Base-by-base conservation (phyloP, 169 alveolate species). In the Cryptosporidium viatorum region DNA sequence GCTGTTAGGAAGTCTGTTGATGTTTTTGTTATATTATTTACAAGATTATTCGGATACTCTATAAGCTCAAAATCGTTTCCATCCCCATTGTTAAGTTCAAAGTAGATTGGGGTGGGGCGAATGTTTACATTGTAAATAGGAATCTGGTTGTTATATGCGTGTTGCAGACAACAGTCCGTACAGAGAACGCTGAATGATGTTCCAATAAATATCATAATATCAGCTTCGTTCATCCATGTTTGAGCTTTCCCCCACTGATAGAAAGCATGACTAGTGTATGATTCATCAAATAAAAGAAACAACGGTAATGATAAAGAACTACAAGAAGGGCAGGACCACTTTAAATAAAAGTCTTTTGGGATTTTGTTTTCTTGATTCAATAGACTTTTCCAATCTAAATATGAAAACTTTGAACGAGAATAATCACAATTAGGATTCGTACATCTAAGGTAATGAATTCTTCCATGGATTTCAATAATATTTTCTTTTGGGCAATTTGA, bases 171-270 rank as follows among this genome's bases (percentile, higher is more conserved):
- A 21, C 31, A 41, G 21, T 80, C 89, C 3, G 89, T 80, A n/a
- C 89, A 80, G 16, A 80, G 35, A 18, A 80, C 89, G 51, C 89
- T 80, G 55, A 80, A 80, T 10, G 89, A 80, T 26, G 89, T 80
- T 4, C 89, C 89, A 29, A 80, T 65, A 39, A 80, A 80, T 14
- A 80, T 80, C 89, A 80, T 80, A 1, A 80, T 43, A 9, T 80
- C 89, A 4, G 89, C 89, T 29, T 80, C 89, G 6, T 62, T 58
- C 89, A 80, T 80, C 89, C 89, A 80, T 50, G 16, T 29, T 80
- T 80, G 59, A 4, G 89, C 89, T 21, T 80, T 80, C 23, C 23
- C 80, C 89, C 89, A 80, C 51, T 80, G 80, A 50, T 80, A 80
- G 26, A 59, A 80, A 29, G 73, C 21, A 65, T 80, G 73, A n/a